Base-by-base conservation (phyloP, 495 filamentous ascomycete genomes). In the Neurospora hispaniola region DNA sequence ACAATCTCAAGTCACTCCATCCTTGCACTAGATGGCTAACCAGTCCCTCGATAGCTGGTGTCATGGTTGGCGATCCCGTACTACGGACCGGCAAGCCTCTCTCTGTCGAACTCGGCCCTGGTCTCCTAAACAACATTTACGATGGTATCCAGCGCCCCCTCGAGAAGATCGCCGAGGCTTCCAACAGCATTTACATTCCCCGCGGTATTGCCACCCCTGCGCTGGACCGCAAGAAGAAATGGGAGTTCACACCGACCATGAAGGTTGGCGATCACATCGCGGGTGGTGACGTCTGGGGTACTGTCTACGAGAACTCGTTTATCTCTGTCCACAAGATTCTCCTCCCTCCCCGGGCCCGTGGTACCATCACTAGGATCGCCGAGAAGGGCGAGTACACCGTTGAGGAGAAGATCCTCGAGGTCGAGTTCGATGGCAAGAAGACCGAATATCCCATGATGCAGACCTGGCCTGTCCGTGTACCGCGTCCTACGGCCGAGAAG, bases 91-190 rank as follows among this genome's bases (percentile, higher is more conserved):
- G 94, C 78, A 97, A 97, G 87, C 96, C 96, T 72, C 87, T 99
- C 5, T 96, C 94, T 69, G 96, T 99, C 80, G 96, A 99, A 83
- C 90, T 98, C 71, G 96, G 96, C 39, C 96, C 96, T 75, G 96
- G 96, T 78, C 84, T 99, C 84, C 93, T 99, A 89, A 94, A 98
- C 85, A 99, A 96, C 70, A 99, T 99, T 80, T 99, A 99, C 85
- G 96, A 99, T 80, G 96, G 96, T 80, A 98, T 99, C 77, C 96
- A 99, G 81, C 92, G 96, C 74, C 96, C 96, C 72, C 89, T 99
- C 75, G 90, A 90, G 79, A 89, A 88, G 72, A 99, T 99, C 78
- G 86, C 91, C 72, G 85, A 90, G 68, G 82, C 89, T 69, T 90
- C 92, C 16, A 83, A 92, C 74, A 91, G 93, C 80, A 99, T 99